Evolutionary conservation across 2,329 filamentous ascomycete species (phyloP).

Genomic region (Colletotrichum sidae): DNA sequence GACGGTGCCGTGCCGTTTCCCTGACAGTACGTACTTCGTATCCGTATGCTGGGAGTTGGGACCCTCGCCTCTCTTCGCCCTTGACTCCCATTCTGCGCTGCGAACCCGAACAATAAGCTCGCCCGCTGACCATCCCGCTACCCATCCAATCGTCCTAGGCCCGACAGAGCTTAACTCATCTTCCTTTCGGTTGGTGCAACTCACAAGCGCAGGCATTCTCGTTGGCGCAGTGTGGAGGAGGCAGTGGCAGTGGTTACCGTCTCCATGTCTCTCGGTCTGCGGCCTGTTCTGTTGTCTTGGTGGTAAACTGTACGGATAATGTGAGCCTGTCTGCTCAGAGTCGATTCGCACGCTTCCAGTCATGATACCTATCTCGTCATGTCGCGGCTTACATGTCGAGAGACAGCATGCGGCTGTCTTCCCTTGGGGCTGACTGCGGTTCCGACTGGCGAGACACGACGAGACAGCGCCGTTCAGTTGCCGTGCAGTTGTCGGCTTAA

Average conservation of each 20-base stretch:
- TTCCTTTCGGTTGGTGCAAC: slow-evolving; percentile 17
- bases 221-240: slow-evolving; percentile 24
- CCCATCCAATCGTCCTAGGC: slow-evolving; percentile 16
- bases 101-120: slow-evolving; percentile 6
- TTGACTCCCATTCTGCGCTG: background rate
- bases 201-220: slow-evolving; percentile 1
- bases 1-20: too few relatives aligned
- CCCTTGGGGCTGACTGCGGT: slow-evolving; percentile 15
- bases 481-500: slow-evolving; percentile 17
- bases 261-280: slow-evolving; percentile 5
- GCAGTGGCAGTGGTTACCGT: slow-evolving; percentile 14
- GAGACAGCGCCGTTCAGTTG: slow-evolving; percentile 14
- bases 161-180: slow-evolving; percentile 21
- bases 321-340: background rate
- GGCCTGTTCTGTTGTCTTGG: background rate
- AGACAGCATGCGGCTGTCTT: slow-evolving; percentile 12
- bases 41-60: too few relatives aligned
- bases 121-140: slow-evolving; percentile 8
- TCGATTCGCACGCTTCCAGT: background rate
- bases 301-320: background rate
- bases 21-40: too few relatives aligned
- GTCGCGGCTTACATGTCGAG: background rate
- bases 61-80: background rate
- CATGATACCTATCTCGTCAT: too few relatives aligned
- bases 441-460: slow-evolving; percentile 19